Evolutionary conservation across 371 early-diverging fungal genomes (phyloP).

Genomic region (Coemansia sp.): DNA sequence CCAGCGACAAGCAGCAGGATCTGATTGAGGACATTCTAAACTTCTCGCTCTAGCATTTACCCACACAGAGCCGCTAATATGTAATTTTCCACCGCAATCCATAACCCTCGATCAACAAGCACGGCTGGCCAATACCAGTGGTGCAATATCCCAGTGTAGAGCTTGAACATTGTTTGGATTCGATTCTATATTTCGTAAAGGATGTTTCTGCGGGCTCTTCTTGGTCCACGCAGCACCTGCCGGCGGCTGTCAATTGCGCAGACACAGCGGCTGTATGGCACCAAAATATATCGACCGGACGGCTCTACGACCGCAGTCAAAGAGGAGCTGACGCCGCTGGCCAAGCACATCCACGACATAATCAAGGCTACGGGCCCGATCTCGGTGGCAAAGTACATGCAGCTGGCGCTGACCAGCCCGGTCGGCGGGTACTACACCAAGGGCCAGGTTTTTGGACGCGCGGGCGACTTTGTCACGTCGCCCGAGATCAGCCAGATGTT

Average conservation of each 20-base stretch:
- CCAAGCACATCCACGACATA: conserved; percentile 35
- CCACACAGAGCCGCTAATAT: neutral
- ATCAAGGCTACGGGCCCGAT: conserved; percentile 76
- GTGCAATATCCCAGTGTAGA: too few relatives aligned
- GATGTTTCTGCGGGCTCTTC: neutral
- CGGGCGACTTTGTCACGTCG: conserved; percentile 94
- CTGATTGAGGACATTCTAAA: conserved; percentile 34
- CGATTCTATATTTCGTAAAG: too few relatives aligned
- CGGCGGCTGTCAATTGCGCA: neutral
- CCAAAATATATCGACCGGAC: conserved; percentile 14
- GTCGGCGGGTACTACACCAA: conserved; percentile 90
- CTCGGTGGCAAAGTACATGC: conserved; percentile 86
- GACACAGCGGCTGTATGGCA: neutral
- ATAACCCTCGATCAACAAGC: too few relatives aligned
- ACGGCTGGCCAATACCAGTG: too few relatives aligned
- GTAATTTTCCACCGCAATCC: too few relatives aligned
- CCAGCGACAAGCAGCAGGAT: conserved; percentile 15
- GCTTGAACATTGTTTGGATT: too few relatives aligned
- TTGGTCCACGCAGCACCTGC: too few relatives aligned
- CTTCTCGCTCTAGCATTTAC: neutral
- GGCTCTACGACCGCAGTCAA: conserved; percentile 8
- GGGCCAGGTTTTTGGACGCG: conserved; percentile 87
- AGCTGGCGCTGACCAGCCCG: conserved; percentile 84
- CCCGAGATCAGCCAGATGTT: conserved; percentile 98
- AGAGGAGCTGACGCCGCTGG: conserved; percentile 36